Evolutionary conservation across 345 rosid genomes (phyloP).

Genomic region (Citrus hindsii): DNA sequence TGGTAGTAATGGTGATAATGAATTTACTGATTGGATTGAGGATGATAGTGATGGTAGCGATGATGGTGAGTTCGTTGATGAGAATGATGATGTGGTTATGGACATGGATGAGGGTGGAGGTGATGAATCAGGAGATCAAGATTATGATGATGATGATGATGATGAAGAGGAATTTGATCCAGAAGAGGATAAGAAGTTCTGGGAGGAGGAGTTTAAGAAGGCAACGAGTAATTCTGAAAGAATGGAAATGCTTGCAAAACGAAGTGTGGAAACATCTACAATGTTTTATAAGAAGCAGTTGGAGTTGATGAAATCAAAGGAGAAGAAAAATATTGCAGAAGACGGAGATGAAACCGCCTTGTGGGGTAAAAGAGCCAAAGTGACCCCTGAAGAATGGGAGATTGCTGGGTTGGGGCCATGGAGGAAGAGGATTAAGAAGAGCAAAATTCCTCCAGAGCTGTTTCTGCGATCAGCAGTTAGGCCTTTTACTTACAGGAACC

Average conservation of each 20-base stretch:
- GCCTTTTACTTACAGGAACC: slow-evolving; percentile 87
- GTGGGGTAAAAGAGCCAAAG: slow-evolving; percentile 72
- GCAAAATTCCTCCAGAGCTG: slow-evolving; percentile 75
- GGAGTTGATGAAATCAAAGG: slow-evolving; percentile 35
- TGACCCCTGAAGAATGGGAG: slow-evolving; percentile 79
- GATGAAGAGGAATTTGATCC: slow-evolving; percentile 38
- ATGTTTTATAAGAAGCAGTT: slow-evolving; percentile 52
- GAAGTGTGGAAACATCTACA: slow-evolving; percentile 48
- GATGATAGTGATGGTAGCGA: slow-evolving; percentile 41
- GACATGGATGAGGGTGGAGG: slow-evolving; percentile 36
- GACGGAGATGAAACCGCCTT: slow-evolving; percentile 65
- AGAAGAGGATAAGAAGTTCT: slow-evolving; percentile 51
- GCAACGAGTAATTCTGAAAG: slow-evolving; percentile 57
- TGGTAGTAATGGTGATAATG: slow-evolving; percentile 25
- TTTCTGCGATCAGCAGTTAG: slow-evolving; percentile 81
- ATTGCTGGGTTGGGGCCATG: slow-evolving; percentile 64
- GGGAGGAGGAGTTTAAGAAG: slow-evolving; percentile 73
- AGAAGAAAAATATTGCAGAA: slow-evolving; percentile 18
- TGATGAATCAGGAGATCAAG: slow-evolving; percentile 21
- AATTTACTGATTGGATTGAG: slow-evolving; percentile 63
- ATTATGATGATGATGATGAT: slow-evolving; percentile 10
- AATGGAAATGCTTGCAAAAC: slow-evolving; percentile 72
- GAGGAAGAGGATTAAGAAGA: slow-evolving; percentile 73
- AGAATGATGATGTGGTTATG: slow-evolving; percentile 33
- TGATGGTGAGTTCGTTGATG: slow-evolving; percentile 26